These are phyloP conservation scores for Symbiotaphrina buchneri DNA, from an alignment of 495 filamentous ascomycete species.

Conservation along the genomic window DNA sequence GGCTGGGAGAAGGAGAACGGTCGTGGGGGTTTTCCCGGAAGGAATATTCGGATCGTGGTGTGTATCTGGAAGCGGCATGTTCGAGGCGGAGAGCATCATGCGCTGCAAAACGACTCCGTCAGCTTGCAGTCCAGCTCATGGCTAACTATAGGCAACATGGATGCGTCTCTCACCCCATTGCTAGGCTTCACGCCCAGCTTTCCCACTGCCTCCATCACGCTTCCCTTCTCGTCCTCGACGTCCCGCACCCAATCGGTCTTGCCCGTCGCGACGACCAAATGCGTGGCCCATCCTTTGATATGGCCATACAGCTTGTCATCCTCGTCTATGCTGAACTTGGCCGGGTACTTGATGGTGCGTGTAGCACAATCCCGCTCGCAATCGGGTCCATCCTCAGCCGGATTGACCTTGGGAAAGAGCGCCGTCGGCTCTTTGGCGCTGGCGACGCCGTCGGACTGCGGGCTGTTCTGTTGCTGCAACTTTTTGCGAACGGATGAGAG, in stretches of 20 bases:
- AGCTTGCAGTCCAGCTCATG: conserved; percentile 3
- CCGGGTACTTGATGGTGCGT: conserved; percentile 59
- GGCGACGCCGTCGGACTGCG: not conserved
- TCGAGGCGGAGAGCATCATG: conserved; percentile 83
- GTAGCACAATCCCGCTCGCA: conserved; percentile 78
- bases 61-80: conserved; percentile 58
- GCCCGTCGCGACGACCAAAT: conserved; percentile 79
- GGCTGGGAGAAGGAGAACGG: conserved; percentile 65
- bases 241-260: conserved; percentile 89
- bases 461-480: no score
- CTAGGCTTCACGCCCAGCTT: conserved; percentile 33
- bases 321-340: conserved; percentile 52
- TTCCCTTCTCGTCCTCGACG: conserved; percentile 76
- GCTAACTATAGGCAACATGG: no score
- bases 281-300: conserved; percentile 74
- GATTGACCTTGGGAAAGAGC: conserved; percentile 43
- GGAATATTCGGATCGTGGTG: conserved; percentile 28
- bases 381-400: conserved; percentile 63
- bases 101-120: conserved; percentile 21
- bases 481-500: no score
- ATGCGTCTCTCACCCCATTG: conserved; percentile 66
- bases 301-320: conserved; percentile 64
- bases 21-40: conserved; percentile 38
- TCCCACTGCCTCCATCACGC: conserved; percentile 82
- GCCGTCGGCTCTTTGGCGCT: conserved; percentile 7